These are phyloP conservation scores for Phyllosticta paracitricarpa DNA, from an alignment of 2,329 filamentous ascomycete species.

Conservation along the genomic window DNA sequence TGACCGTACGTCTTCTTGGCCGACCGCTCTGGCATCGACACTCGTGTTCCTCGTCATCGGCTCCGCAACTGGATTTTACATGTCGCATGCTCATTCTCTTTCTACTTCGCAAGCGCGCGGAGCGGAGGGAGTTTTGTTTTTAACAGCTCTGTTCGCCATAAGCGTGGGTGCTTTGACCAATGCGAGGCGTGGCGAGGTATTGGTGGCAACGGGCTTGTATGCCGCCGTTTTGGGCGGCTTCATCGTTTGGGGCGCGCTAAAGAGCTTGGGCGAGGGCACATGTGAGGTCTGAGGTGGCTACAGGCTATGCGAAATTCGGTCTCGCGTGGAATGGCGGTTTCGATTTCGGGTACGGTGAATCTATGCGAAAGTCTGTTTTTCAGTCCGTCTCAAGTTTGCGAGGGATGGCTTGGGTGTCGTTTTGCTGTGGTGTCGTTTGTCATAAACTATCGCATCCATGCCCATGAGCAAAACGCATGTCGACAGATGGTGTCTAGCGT, in stretches of 20 bases:
- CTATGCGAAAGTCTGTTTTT: not conserved
- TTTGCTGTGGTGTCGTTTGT: not conserved
- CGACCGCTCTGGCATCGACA: not conserved
- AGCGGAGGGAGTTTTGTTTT: slow-evolving; percentile 5
- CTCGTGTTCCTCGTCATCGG: slow-evolving; percentile 15
- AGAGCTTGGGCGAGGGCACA: not conserved
- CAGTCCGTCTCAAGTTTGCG: not conserved
- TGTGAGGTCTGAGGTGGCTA: not conserved
- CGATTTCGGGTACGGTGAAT: not conserved
- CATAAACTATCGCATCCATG: not conserved
- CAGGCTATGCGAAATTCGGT: not conserved
- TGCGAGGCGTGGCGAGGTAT: slow-evolving; percentile 17
- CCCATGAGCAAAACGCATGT: not conserved
- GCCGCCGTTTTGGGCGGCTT: slow-evolving; percentile 18
- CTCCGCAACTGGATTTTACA: slow-evolving; percentile 16
- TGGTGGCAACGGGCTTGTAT: slow-evolving; percentile 18
- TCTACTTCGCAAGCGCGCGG: slow-evolving; percentile 9
- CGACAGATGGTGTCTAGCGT: not conserved
- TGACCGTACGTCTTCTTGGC: not conserved
- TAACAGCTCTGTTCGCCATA: slow-evolving; percentile 16
- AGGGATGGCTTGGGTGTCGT: not conserved
- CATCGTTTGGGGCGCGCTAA: slow-evolving; percentile 5
- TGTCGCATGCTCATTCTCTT: slow-evolving; percentile 7
- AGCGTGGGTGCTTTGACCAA: slow-evolving; percentile 16
- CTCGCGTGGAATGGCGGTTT: not conserved